These are phyloP conservation scores for Parietaria judaica DNA, from an alignment of 306 rosid genomes.

Conservation along the genomic window DNA sequence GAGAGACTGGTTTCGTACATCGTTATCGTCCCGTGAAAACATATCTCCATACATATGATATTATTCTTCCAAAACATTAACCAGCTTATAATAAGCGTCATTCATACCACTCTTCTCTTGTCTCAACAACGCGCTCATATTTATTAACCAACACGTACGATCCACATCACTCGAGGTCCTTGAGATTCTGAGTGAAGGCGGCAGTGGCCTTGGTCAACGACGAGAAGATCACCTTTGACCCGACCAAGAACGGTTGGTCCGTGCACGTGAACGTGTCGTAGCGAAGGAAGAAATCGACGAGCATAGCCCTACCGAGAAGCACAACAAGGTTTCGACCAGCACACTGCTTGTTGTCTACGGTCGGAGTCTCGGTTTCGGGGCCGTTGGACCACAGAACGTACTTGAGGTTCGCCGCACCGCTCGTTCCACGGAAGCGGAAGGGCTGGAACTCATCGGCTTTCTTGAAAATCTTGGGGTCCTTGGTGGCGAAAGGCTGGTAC, in stretches of 20 bases:
- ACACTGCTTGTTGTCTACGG: conserved; percentile 49
- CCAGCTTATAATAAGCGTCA: no score
- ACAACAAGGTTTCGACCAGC: conserved; percentile 48
- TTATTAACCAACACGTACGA: no score
- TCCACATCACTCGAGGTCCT: conserved; percentile 13
- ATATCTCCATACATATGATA: no score
- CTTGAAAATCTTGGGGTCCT: conserved; percentile 40
- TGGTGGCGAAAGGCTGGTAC: conserved; percentile 55
- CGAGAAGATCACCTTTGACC: conserved; percentile 35
- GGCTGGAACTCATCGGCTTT: conserved; percentile 35
- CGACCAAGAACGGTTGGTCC: conserved; percentile 23
- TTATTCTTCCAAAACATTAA: no score
- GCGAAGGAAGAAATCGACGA: conserved; percentile 54
- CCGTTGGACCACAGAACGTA: conserved; percentile 55
- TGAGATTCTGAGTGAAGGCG: conserved; percentile 9
- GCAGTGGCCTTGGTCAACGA: conserved; percentile 18
- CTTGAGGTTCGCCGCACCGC: conserved; percentile 33
- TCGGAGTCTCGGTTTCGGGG: conserved; percentile 33
- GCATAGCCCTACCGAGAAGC: conserved; percentile 31
- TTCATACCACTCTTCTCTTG: no score
- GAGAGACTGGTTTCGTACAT: no score
- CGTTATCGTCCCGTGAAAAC: no score
- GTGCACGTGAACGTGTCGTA: conserved; percentile 45
- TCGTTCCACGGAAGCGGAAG: conserved; percentile 18
- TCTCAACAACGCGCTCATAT: no score